phyloP scores from a whole-genome alignment of 768 basidiomycete species.

The Crepidotus variabilis region DNA sequence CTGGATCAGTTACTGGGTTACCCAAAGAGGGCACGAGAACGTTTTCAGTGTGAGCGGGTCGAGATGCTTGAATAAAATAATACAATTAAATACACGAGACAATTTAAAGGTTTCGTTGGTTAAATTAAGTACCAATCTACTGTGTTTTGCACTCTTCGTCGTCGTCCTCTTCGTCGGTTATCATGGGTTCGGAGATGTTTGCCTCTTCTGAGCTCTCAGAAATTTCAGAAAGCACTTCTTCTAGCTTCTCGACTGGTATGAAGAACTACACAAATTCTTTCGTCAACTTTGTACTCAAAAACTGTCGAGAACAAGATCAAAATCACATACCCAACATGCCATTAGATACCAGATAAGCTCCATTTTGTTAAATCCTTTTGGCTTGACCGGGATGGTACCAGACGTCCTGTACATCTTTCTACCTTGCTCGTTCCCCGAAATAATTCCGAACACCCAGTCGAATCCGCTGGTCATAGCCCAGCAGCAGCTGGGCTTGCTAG shows the following conservation, averaged over 20 bases:
- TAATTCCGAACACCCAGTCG: not conserved
- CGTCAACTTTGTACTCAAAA: no score
- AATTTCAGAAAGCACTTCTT: not conserved
- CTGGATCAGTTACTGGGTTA: no score
- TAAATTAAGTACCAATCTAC: no score
- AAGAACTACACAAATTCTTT: not conserved
- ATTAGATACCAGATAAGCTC: not conserved
- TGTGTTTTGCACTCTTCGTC: not conserved
- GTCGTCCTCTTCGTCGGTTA: not conserved
- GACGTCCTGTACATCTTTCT: not conserved
- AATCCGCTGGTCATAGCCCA: not conserved
- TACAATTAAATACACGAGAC: no score
- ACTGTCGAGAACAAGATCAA: no score
- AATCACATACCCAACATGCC: not conserved
- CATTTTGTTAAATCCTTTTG: not conserved
- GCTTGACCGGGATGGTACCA: not conserved
- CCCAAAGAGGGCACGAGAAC: no score
- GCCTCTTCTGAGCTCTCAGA: not conserved
- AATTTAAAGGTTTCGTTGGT: no score
- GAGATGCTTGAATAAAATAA: no score
- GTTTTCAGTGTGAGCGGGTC: no score
- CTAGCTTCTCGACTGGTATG: not conserved
- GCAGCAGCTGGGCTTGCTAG: not conserved
- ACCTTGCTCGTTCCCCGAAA: not conserved
- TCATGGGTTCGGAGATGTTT: no score